Base-by-base conservation (phyloP, 2,329 filamentous ascomycete genomes). In the Aureobasidium uvarum region DNA sequence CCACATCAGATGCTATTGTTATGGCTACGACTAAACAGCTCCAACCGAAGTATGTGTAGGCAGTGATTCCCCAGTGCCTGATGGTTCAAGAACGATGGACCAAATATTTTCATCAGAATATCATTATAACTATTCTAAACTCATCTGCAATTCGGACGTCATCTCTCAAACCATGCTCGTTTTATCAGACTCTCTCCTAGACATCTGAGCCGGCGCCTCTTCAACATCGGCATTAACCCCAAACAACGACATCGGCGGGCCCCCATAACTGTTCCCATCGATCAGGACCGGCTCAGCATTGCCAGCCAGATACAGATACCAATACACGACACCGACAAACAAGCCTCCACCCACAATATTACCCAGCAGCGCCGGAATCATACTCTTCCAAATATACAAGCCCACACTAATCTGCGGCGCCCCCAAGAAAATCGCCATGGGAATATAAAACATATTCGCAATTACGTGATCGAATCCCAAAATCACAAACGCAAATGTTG, bases 321-420 rank as follows among this genome's bases (percentile, higher is more conserved):
- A 83, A 69, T 81, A 82, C 18, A 80, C 80, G 0, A 74, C 77
- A 5, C 79, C 83, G n/a, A 80, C 80, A 68, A 86, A 85, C 2
- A 84, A 48, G 0, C 75, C 77, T 1, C 84, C 84, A 0, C 84
- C 84, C 2, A 86, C 69, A 18, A 83, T 80, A 67, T 86, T 86
- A 0, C 84, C 84, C 1, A 85, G 68, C 2, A 80, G 67, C 0
- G 81, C 77, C 0, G 84, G 84, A 39, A 86, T 81, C 67, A 85
- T 79, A 0, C 79, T 81, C 70, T 86, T 85, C 82, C 82, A 86
- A 67, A 86, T 82, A 65, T 85, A 86, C 46, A 84, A 74, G 0
- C 79, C 76, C 0, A 83, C 77, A 0, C 74, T 78, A 25, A 85
- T 74, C 0, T 74, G 74, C 0, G 80, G 77, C 0, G 81, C 76